Evolutionary conservation across 768 basidiomycete species (phyloP).

Genomic region (Coprinopsis sp.): DNA sequence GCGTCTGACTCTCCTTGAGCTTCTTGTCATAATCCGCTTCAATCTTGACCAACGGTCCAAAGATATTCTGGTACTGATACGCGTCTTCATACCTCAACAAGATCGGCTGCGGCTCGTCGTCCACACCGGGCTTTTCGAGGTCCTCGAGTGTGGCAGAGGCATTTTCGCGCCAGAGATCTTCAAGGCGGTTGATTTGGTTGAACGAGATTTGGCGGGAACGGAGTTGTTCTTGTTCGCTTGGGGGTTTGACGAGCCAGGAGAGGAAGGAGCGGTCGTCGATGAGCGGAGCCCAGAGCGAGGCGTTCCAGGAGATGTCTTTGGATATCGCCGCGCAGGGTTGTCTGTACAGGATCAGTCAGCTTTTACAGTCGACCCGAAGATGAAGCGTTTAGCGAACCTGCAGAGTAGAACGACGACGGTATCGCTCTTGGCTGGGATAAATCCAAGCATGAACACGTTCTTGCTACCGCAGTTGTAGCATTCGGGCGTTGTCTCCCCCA

Average conservation of each 20-base stretch:
- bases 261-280: constrained; percentile 98
- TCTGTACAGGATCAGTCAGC: constrained; percentile 34
- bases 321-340: constrained; percentile 98
- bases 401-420: constrained; percentile 97
- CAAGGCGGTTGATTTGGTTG: constrained; percentile 93
- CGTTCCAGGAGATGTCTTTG: constrained; percentile 99
- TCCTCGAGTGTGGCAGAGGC: constrained; percentile 93
- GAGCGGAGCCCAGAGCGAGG: constrained; percentile 94
- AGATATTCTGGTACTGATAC: constrained; percentile 99
- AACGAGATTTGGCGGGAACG: constrained; percentile 97
- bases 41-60: constrained; percentile 98
- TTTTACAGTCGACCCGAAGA: constrained; percentile 7
- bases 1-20: constrained; percentile 97
- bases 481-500: constrained; percentile 97
- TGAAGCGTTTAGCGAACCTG: constrained; percentile 54
- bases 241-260: constrained; percentile 98
- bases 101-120: constrained; percentile 95
- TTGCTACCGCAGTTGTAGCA: constrained; percentile 99
- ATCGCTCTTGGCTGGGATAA: constrained; percentile 98
- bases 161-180: constrained; percentile 97
- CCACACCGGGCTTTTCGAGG: constrained; percentile 94
- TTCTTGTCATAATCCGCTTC: constrained; percentile 99
- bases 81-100: constrained; percentile 93
- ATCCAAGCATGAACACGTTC: constrained; percentile 99
- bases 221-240: constrained; percentile 92